Evolutionary conservation across 306 rosid species (phyloP), one percentile per base, ranked within the genome.

Genomic region (Purshia tridentata): DNA sequence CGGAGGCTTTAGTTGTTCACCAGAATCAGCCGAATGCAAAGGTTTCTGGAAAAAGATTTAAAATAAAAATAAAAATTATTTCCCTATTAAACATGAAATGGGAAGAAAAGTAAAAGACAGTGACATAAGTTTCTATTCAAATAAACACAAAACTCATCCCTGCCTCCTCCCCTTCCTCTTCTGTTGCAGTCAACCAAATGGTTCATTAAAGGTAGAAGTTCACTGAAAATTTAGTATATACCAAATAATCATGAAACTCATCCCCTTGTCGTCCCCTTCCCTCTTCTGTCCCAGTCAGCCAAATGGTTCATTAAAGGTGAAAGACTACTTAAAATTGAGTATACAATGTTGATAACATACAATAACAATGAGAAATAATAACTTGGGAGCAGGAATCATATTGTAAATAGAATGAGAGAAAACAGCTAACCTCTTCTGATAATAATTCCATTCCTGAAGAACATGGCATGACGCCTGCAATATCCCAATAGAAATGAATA

Each of bases 401-500:
- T 63, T 48, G 41, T 10, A 16, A 49, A 3, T 8, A 42, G 59
- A 72, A 82, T 63, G 55, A 48, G 47, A 42, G 60, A 58, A 63
- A 68, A 14, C 64, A 59, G 65, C 84, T 76, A 81, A 94, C 97
- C 99, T 91, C 91, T 83, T 94, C 91, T n/a, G 92, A 66, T 66
- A 88, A 73, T 62, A 91, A 74, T 65, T 89, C 94, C 95, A 87
- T 90, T 78, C 81, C 78, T 46, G 86, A 81, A 81, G 92, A 80
- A 86, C 86, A 87, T 12, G 81, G 91, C 86, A 81, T 77, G 55
- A 77, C 22, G 78, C 85, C 93, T 89, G 90, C 88, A 82, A 80
- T 72, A 65, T 59, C 78, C 77, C 68, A 59, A 59, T 23, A 23
- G n/a, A 23, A 23, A 23, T 23, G 37, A 39, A 23, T 0, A 6